Conservation (phyloP, 352 stramenopile species). For the Phytophthora megakarya region DNA sequence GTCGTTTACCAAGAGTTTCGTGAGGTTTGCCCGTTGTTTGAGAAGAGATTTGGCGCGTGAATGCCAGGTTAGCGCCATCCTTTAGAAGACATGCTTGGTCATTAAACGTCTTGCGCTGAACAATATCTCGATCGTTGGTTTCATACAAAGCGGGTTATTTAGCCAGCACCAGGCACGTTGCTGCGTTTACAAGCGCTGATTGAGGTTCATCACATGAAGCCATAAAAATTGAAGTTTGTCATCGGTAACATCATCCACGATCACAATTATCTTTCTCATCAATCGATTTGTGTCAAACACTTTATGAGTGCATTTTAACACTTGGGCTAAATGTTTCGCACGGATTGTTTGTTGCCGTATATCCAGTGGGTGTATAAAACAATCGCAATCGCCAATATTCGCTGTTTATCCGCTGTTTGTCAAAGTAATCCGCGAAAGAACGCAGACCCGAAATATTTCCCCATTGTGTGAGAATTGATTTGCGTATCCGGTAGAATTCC, state of each 20-base stretch:
- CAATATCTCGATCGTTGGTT: no score
- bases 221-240: not conserved
- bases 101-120: no score
- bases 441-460: not conserved
- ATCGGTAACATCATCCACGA: constrained; percentile 5
- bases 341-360: not conserved
- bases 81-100: no score
- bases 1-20: no score
- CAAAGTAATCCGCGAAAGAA: not conserved
- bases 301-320: not conserved
- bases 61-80: no score
- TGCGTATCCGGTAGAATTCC: constrained; percentile 3
- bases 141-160: no score
- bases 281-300: not conserved
- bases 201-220: not conserved
- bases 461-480: not conserved
- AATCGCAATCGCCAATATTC: constrained; percentile 8
- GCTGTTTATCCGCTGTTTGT: not conserved
- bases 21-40: no score
- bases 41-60: no score
- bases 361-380: not conserved
- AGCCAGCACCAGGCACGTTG: not conserved
- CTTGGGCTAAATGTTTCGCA: constrained; percentile 10
- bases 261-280: not conserved
- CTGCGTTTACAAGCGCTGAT: not conserved